phyloP scores from a whole-genome alignment of 257 asterid genomes.

The Galeopsis tetrahit region DNA sequence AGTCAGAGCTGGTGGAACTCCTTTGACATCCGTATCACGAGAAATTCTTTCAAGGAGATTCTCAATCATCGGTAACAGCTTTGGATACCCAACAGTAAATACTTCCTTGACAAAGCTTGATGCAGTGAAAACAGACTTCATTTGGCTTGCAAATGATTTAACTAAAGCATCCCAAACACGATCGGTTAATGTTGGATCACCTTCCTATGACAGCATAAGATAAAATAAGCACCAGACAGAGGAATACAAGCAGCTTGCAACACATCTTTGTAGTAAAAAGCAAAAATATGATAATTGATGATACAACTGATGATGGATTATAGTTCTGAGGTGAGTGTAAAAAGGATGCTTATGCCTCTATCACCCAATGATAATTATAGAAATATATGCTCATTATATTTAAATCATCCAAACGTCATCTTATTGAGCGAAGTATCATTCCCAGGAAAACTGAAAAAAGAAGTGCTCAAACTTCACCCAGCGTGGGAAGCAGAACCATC shows the following conservation, averaged over 20 bases:
- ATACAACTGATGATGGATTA: constrained; percentile 11
- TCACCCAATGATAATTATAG: constrained; percentile 7
- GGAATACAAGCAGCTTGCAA: background rate
- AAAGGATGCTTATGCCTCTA: constrained; percentile 18
- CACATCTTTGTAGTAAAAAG: background rate
- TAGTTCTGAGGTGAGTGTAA: background rate
- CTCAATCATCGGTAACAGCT: constrained; percentile 77
- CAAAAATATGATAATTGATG: background rate
- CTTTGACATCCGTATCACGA: constrained; percentile 98
- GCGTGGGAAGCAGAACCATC: background rate
- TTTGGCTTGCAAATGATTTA: constrained; percentile 90
- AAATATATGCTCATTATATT: background rate
- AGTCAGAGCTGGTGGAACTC: constrained; percentile 89
- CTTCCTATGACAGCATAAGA: constrained; percentile 63
- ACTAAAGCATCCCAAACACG: constrained; percentile 94
- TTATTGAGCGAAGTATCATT: constrained; percentile 15
- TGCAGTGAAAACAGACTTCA: constrained; percentile 92
- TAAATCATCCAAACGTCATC: background rate
- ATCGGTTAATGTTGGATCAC: constrained; percentile 85
- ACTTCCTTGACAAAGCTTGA: constrained; percentile 95
- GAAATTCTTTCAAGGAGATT: constrained; percentile 92
- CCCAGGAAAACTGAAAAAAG: background rate
- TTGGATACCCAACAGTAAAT: constrained; percentile 92
- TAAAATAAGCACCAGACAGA: constrained; percentile 33
- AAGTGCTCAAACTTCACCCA: constrained; percentile 2